Evolutionary conservation across 371 early-diverging fungal species (phyloP).

Genomic region (Mortierella sp.): DNA sequence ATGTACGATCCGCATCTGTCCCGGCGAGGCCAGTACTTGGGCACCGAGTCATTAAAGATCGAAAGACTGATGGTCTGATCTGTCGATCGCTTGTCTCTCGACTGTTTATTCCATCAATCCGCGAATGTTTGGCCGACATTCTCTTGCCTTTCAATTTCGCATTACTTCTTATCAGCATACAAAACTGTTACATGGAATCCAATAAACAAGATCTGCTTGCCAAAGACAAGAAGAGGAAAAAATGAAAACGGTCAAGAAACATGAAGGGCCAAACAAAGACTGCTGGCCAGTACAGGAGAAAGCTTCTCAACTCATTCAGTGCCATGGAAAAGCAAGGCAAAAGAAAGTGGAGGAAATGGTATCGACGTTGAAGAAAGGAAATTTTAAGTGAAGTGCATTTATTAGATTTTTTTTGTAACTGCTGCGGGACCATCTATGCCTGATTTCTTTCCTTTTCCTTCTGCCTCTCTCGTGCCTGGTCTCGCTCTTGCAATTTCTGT

Average conservation of each 20-base stretch:
- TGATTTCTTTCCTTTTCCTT: background rate
- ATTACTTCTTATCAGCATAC: background rate
- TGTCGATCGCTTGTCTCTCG: constrained; percentile 4
- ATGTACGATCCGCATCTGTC: constrained; percentile 60
- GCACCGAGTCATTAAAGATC: constrained; percentile 60
- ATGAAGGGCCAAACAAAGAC: background rate
- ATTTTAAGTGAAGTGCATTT: background rate
- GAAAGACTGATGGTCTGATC: constrained; percentile 30
- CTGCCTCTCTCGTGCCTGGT: background rate
- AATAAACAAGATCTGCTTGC: constrained; percentile 12
- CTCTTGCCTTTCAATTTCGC: background rate
- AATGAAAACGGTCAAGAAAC: background rate
- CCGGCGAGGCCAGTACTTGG: constrained; percentile 60
- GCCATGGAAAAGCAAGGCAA: constrained; percentile 1
- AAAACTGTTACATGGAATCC: constrained; percentile 6
- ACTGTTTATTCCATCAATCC: constrained; percentile 1
- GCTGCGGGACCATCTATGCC: no score
- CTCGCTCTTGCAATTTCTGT: background rate
- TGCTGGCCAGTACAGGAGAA: background rate
- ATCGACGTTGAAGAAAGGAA: constrained; percentile 1
- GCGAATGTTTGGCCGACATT: background rate
- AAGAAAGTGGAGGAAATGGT: background rate
- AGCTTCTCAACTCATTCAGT: background rate
- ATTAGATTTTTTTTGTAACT: no score
- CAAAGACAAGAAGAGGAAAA: background rate